phyloP scores from a whole-genome alignment of 1,284 basidiomycete genomes.

The Abortiporus biennis region DNA sequence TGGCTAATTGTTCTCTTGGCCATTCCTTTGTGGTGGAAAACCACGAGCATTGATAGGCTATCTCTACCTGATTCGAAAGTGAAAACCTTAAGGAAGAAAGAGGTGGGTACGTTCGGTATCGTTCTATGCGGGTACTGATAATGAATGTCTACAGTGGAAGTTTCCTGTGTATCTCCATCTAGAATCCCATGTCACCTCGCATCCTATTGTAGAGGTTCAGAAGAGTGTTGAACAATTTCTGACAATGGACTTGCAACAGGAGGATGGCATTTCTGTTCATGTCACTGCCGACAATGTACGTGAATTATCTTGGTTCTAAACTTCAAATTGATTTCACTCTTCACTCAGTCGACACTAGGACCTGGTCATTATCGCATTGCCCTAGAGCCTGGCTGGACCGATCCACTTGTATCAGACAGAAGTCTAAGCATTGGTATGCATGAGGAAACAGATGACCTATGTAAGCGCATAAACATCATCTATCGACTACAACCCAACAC shows the following conservation, averaged over 20 bases:
- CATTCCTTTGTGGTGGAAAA: conserved; percentile 84
- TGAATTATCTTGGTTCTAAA: too few species aligned
- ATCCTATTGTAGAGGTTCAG: neutral
- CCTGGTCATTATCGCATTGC: too few species aligned
- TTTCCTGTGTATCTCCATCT: conserved; percentile 52
- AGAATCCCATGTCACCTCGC: conserved; percentile 20
- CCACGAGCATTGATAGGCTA: conserved; percentile 80
- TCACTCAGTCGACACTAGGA: too few species aligned
- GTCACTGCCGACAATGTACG: too few species aligned
- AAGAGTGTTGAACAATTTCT: too few species aligned
- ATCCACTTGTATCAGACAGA: too few species aligned
- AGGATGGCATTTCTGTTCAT: too few species aligned
- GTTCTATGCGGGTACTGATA: neutral
- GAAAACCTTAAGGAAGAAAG: conserved; percentile 37
- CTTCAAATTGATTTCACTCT: too few species aligned
- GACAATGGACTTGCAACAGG: too few species aligned
- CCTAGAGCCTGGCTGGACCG: too few species aligned
- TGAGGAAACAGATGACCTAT: neutral
- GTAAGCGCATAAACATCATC: too few species aligned
- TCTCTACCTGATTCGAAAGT: conserved; percentile 66
- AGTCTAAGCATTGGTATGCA: neutral
- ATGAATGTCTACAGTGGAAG: conserved; percentile 28
- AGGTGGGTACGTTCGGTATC: conserved; percentile 16
- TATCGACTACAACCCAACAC: too few species aligned
- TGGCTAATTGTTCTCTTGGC: conserved; percentile 70